Percentiles rank a stretch among this genome's conserved stretches.
Evolutionary conservation across 345 rosid genomes (phyloP).

Genomic region (Sonneratia alba): DNA sequence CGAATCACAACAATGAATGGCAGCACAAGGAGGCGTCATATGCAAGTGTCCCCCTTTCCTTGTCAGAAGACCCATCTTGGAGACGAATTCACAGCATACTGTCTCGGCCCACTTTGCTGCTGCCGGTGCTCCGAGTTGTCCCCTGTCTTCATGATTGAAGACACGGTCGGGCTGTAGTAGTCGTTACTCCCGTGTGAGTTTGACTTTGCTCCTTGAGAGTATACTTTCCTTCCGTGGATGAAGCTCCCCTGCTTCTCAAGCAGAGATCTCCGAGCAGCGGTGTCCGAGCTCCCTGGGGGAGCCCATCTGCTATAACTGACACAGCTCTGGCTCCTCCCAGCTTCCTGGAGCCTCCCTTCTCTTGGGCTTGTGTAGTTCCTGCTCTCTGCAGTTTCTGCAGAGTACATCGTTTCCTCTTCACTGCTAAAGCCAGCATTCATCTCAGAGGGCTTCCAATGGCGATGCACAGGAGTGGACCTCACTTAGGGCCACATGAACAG

Average conservation of each 20-base stretch:
- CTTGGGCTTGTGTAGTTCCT: constrained; percentile 77
- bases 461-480: constrained; percentile 58
- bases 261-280: constrained; percentile 36
- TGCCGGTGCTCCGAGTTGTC: constrained; percentile 10
- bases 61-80: constrained; percentile 79
- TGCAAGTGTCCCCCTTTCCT: neutral
- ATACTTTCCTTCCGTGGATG: constrained; percentile 59
- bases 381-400: constrained; percentile 97
- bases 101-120: constrained; percentile 33
- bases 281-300: constrained; percentile 34
- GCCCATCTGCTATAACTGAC: constrained; percentile 75
- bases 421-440: constrained; percentile 49
- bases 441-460: constrained; percentile 25
- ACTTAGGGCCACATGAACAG: constrained; percentile 53
- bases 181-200: constrained; percentile 85
- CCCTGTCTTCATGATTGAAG: constrained; percentile 85
- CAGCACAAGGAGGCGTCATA: neutral
- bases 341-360: constrained; percentile 53
- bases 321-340: constrained; percentile 90
- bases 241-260: constrained; percentile 70
- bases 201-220: constrained; percentile 53
- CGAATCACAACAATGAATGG: neutral
- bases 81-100: constrained; percentile 50
- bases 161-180: constrained; percentile 81
- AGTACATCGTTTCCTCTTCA: constrained; percentile 94